Conservation (phyloP, 768 basidiomycete genomes). For the Calvatia gigantea region DNA sequence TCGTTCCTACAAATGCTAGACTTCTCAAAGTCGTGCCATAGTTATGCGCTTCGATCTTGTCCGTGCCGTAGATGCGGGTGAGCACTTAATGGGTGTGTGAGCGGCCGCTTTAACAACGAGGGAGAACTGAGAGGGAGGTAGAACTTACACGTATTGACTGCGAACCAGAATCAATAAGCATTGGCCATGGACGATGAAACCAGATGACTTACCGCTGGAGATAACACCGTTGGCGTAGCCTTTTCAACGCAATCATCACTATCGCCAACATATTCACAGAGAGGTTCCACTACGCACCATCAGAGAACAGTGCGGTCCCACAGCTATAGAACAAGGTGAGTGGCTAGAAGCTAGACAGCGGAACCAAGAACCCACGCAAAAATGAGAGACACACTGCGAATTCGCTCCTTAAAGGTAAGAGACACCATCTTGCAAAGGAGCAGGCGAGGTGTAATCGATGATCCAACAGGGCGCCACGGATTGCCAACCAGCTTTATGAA, state of each 20-base stretch:
- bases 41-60: slow-evolving; percentile 44
- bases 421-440: slow-evolving; percentile 8
- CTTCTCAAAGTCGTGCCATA: slow-evolving; percentile 65
- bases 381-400: slow-evolving; percentile 71
- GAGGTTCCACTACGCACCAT: slow-evolving; percentile 43
- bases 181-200: not conserved
- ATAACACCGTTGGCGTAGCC: slow-evolving; percentile 83
- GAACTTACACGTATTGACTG: slow-evolving; percentile 66
- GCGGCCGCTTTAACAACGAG: not conserved
- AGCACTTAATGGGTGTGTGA: slow-evolving; percentile 45
- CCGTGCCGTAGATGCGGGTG: slow-evolving; percentile 62
- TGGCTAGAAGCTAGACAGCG: not conserved
- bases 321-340: slow-evolving; percentile 42
- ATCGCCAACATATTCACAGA: not conserved
- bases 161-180: not conserved
- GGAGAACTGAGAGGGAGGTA: not conserved
- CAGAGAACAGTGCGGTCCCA: slow-evolving; percentile 85
- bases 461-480: too few species aligned
- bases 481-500: too few species aligned
- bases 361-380: slow-evolving; percentile 61
- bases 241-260: slow-evolving; percentile 23
- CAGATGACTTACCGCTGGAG: slow-evolving; percentile 55
- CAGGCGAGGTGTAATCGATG: not conserved
- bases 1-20: slow-evolving; percentile 78
- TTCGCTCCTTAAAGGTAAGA: slow-evolving; percentile 27